These are phyloP conservation scores for Neurospora sp. DNA, from an alignment of 2,329 filamentous ascomycete genomes.

Conservation along the genomic window DNA sequence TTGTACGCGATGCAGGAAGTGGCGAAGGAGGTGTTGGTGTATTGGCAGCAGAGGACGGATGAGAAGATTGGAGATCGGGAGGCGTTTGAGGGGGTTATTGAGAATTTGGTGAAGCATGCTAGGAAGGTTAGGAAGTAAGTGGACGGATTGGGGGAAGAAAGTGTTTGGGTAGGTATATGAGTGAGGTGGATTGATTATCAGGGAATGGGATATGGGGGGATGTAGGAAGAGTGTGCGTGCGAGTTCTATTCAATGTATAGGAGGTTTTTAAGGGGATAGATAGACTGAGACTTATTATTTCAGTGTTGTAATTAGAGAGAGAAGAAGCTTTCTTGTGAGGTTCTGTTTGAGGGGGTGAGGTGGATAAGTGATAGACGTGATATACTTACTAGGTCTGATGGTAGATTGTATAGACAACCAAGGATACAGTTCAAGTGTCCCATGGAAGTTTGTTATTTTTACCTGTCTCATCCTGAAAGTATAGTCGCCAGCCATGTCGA, in stretches of 20 bases:
- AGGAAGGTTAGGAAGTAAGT: conserved; percentile 66
- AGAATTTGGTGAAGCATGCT: conserved; percentile 88
- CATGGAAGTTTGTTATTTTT: neutral
- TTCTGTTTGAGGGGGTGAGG: neutral
- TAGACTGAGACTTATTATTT: neutral
- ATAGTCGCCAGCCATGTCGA: too few relatives aligned
- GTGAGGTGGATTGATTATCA: too few relatives aligned
- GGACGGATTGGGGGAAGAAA: neutral
- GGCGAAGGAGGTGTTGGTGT: conserved; percentile 70
- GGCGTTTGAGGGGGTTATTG: conserved; percentile 92
- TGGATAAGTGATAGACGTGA: neutral
- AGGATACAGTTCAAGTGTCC: neutral
- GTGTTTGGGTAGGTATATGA: too few relatives aligned
- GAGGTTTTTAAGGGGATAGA: neutral
- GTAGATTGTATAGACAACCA: neutral
- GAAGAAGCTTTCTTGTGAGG: neutral
- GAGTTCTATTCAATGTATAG: neutral
- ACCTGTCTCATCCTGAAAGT: too few relatives aligned
- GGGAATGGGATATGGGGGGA: too few relatives aligned
- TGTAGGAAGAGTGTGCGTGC: neutral
- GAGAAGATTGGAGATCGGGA: conserved; percentile 85
- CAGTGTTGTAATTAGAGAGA: neutral
- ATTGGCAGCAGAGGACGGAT: conserved; percentile 79
- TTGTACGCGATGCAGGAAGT: conserved; percentile 60
- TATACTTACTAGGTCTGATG: neutral